These are phyloP conservation scores for Botrytis sinoallii DNA, from an alignment of 2,329 filamentous ascomycete species.

Conservation along the genomic window DNA sequence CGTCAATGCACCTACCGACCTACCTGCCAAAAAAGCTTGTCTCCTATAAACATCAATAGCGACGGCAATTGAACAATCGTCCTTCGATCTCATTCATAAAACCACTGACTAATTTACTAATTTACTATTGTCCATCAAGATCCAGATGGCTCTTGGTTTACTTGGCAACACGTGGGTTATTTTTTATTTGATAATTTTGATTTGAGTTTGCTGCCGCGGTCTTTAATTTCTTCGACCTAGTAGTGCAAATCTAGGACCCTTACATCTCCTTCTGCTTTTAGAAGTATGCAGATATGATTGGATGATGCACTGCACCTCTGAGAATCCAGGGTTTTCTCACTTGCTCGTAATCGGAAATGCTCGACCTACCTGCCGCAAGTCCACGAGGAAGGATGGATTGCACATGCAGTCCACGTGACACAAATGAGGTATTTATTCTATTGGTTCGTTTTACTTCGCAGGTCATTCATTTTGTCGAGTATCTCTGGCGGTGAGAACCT, in stretches of 20 bases:
- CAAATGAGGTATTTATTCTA: conserved; percentile 21
- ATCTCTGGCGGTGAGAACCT: conserved; percentile 9
- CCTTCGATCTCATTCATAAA: neutral
- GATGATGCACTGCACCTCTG: neutral
- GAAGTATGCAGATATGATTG: neutral
- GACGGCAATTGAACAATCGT: neutral
- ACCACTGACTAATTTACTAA: neutral
- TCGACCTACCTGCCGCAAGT: neutral
- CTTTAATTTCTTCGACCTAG: neutral
- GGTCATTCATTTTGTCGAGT: neutral
- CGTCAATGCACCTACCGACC: neutral
- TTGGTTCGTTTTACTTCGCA: neutral
- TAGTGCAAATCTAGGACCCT: neutral
- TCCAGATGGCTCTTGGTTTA: neutral
- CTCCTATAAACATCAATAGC: neutral
- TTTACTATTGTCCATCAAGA: neutral
- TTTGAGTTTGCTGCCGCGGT: neutral
- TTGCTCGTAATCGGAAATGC: neutral
- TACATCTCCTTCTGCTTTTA: neutral
- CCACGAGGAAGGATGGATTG: neutral
- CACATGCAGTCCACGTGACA: conserved; percentile 6
- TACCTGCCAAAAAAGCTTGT: neutral
- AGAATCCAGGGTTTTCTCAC: neutral
- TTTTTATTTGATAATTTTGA: neutral
- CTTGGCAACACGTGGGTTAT: neutral